These are phyloP conservation scores for Colletotrichum noveboracense DNA, from an alignment of 2,329 filamentous ascomycete genomes.

Conservation along the genomic window DNA sequence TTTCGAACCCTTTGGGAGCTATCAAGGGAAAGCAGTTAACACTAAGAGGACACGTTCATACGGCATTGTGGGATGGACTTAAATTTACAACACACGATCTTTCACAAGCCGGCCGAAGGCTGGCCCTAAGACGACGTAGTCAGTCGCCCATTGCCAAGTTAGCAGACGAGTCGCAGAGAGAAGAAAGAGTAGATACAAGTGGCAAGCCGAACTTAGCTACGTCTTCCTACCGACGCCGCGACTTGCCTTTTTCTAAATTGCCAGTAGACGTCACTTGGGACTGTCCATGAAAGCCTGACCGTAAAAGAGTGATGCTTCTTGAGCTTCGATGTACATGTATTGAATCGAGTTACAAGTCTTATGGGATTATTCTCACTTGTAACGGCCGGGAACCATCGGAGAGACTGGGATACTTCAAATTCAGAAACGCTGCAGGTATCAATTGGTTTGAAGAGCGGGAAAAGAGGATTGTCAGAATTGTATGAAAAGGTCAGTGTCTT, in stretches of 20 bases:
- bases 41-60: fast-evolving
- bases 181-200: neutral
- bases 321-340: neutral
- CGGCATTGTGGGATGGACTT: neutral
- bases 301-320: neutral
- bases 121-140: neutral
- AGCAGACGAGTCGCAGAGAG: neutral
- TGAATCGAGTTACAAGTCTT: fast-evolving
- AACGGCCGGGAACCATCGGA: neutral
- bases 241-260: fast-evolving
- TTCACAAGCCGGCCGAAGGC: fast-evolving
- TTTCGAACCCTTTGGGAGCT: neutral
- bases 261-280: neutral
- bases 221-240: neutral
- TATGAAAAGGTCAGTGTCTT: neutral
- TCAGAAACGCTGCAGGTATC: fast-evolving
- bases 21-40: neutral
- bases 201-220: fast-evolving
- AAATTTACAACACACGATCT: fast-evolving
- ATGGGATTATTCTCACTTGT: neutral
- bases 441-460: neutral
- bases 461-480: neutral
- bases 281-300: fast-evolving
- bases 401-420: fast-evolving
- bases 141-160: neutral